These are phyloP conservation scores for Cardiosporidium cionae DNA, from an alignment of 169 alveolate genomes.

Conservation along the genomic window DNA sequence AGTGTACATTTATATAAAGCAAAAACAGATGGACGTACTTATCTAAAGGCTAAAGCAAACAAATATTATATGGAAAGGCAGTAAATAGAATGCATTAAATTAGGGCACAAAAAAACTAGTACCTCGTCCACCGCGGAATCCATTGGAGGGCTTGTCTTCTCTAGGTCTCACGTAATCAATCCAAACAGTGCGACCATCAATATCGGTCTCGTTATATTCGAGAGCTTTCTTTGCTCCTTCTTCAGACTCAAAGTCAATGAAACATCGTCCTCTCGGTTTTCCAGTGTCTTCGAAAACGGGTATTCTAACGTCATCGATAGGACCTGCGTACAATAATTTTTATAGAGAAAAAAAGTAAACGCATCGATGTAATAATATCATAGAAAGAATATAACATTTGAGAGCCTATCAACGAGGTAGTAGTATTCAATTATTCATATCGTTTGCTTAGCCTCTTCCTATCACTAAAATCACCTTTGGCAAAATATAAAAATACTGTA, in stretches of 20 bases:
- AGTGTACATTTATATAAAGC: too few species aligned
- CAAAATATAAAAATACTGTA: background rate
- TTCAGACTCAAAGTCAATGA: slow-evolving; percentile 46
- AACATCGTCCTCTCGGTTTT: slow-evolving; percentile 54
- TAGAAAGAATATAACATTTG: background rate
- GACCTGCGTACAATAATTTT: slow-evolving; percentile 5
- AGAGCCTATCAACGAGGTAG: too few species aligned
- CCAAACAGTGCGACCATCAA: slow-evolving; percentile 62
- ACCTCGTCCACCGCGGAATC: background rate
- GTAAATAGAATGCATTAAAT: too few species aligned
- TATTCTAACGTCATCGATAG: slow-evolving; percentile 29
- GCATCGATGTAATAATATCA: background rate
- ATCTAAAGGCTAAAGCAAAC: too few species aligned
- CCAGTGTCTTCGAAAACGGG: slow-evolving; percentile 63
- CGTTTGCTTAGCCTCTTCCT: background rate
- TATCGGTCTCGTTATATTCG: slow-evolving; percentile 57
- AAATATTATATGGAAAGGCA: too few species aligned
- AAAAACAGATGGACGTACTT: too few species aligned
- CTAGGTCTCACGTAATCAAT: slow-evolving; percentile 58
- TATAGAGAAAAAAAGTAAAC: background rate
- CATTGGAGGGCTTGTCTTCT: background rate
- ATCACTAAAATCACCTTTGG: background rate
- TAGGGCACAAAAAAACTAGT: too few species aligned
- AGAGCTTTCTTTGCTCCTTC: slow-evolving; percentile 63
- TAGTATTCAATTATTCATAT: background rate